Base-by-base conservation (phyloP, 2,329 filamentous ascomycete genomes). In the Penicillium crustosum region DNA sequence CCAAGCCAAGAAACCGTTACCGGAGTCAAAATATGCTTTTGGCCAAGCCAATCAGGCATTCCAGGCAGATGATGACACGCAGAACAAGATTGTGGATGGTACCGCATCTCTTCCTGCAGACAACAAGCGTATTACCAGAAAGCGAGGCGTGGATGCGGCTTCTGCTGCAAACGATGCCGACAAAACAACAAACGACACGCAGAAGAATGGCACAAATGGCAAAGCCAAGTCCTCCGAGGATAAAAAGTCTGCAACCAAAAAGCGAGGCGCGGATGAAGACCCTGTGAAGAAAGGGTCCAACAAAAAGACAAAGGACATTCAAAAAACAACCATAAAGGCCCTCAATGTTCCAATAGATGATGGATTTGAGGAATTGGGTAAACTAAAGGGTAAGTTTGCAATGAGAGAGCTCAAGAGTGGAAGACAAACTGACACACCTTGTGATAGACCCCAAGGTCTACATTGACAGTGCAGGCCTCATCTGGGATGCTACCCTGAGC, bases 401-500 rank as follows among this genome's bases (percentile, higher is more conserved):
- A 55, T 29, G 44, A 6, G 9, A 13, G 13, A 43, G 39, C 10
- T 53, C 4, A 17, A 17, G 15, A 1, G 19, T n/a, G 31, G 19
- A 15, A 33, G 9, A 48, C 7, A 41, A 19, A 42, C 33, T 57
- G 5, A 59, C 52, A 13, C 6, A 1, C 9, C 27, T 43, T 12
- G 4, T 7, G 15, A 49, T 38, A 61, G 60, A 47, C 17, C 53
- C 57, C 10, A 43, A 59, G 2, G 90, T 95, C 33, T 86, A 89
- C 68, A 83, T 93, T 55, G 88, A 88, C 59, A 75, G 82, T 1
- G 74, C 82, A 39, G 85, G 86, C 21, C 75, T 88, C 55, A 90
- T 93, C 48, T 93, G 85, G 71, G 91, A 95, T 69, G 90, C 89
- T 0, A 86, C 89, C 0, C 78, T 95, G 45, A 94, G 93, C 65